Base-by-base conservation (phyloP, 139 green algal genomes). In the Picochlorum sp. region DNA sequence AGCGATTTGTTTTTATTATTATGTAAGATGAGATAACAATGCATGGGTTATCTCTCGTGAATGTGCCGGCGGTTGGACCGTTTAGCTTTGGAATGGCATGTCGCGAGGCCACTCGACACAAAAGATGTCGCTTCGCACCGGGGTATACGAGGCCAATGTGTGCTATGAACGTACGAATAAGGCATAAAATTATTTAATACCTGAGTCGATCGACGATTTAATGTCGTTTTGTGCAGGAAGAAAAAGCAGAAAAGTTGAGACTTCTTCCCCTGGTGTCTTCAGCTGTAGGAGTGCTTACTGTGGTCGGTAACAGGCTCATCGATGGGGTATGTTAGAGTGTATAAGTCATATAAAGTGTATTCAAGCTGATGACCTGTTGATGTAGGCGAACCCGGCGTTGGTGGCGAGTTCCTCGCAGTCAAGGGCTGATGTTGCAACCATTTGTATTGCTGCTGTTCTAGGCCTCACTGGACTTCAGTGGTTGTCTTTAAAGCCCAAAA, bases 391-490 rank as follows among this genome's bases (percentile, higher is more conserved):
- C 0, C 85, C 85, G 4, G 81, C 92, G 0, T 77, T 90, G 9
- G 81, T 90, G 34, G 87, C 87, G 2, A 81, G 78, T 64, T 94
- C 86, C 47, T 79, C 83, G 9, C 89, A 97, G 67, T 90, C 80
- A 13, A 80, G 91, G 0, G 83, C 85, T 16, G 91, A 97, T 67
- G 89, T 97, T 28, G 51, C 95, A 6, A 79, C 75, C 9, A 90
- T 97, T 26, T 72, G 80, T 34, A 71, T 97, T 52, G 83, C 82
- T 3, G 91, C 88, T 3, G 78, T 88, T 59, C 76, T 96, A 38
- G 59, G 90, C 37, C 79, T 97, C 0, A 96, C 87, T 2, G 91
- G 91, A 4, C 81, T 97, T 56, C 83, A 91, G 57, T 97, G 91
- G 91, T 69, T 90, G 4, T 78, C 81, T 1, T 63, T 96, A n/a